These are phyloP conservation scores for Clausena lansium DNA, from an alignment of 345 rosid genomes.

Conservation along the genomic window DNA sequence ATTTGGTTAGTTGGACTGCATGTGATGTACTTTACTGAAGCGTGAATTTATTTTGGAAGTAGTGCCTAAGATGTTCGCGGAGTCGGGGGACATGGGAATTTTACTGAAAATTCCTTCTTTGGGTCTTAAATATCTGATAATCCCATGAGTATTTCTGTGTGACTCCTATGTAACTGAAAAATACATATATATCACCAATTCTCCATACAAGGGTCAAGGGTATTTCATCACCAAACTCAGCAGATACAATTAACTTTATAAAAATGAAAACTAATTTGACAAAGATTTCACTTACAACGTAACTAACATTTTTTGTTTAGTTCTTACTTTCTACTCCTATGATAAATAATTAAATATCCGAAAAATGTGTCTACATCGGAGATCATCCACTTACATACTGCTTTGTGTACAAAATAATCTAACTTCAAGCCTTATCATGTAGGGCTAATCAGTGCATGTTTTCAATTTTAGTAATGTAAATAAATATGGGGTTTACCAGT, in stretches of 20 bases:
- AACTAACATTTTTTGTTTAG: neutral
- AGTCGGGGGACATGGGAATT: neutral
- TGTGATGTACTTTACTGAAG: neutral
- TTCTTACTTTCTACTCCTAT: neutral
- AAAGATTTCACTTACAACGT: neutral
- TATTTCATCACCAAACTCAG: too few relatives aligned
- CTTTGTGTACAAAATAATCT: too few relatives aligned
- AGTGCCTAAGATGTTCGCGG: neutral
- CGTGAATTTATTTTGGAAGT: neutral
- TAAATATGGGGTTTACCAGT: slow-evolving; percentile 27
- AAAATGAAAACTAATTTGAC: neutral
- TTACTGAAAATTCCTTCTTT: neutral
- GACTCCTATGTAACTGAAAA: neutral
- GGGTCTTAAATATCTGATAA: neutral
- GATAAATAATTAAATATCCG: neutral
- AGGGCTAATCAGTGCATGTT: neutral
- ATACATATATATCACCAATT: neutral
- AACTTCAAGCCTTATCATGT: neutral
- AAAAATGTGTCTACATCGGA: neutral
- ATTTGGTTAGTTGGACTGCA: neutral
- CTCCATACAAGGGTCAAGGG: neutral
- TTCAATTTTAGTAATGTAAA: neutral
- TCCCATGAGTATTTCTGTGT: neutral
- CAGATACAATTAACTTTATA: neutral
- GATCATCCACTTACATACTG: neutral